Evolutionary conservation across 805 yeast genomes (phyloP).

Genomic region (Lachancea sp.): DNA sequence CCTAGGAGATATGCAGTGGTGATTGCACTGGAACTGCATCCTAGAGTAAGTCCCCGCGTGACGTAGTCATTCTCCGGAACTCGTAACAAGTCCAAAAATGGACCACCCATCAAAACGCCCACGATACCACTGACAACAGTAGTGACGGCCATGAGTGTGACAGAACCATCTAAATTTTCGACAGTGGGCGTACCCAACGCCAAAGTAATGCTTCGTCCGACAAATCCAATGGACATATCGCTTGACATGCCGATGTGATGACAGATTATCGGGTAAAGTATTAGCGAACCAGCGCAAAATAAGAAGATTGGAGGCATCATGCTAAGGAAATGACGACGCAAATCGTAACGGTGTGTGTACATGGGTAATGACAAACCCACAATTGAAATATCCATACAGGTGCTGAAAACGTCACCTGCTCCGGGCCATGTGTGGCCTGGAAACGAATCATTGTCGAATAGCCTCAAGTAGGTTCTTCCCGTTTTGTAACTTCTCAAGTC

Average conservation of each 20-base stretch:
- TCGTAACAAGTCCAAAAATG: conserved; percentile 40
- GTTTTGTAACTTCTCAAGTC: conserved; percentile 56
- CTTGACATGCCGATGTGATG: conserved; percentile 58
- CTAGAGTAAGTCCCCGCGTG: conserved; percentile 69
- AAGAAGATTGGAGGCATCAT: conserved; percentile 54
- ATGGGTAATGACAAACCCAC: conserved; percentile 71
- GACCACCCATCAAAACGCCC: conserved; percentile 61
- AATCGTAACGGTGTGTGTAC: conserved; percentile 65
- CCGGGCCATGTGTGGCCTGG: conserved; percentile 53
- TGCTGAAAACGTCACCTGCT: conserved; percentile 67
- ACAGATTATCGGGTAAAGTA: conserved; percentile 65
- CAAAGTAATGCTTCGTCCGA: conserved; percentile 72
- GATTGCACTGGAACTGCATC: conserved; percentile 76
- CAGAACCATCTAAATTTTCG: conserved; percentile 58
- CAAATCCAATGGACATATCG: conserved; percentile 60
- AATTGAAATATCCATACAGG: conserved; percentile 71
- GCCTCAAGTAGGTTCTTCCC: conserved; percentile 55
- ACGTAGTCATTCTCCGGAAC: conserved; percentile 60
- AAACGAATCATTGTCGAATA: conserved; percentile 38
- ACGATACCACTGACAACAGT: conserved; percentile 71
- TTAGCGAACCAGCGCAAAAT: conserved; percentile 51
- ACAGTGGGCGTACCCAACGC: conserved; percentile 76
- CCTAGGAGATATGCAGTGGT: conserved; percentile 70
- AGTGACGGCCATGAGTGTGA: conserved; percentile 69
- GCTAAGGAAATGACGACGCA: conserved; percentile 50